Evolutionary conservation across 2,329 filamentous ascomycete species (phyloP).

Genomic region (Trichoderma citrinoviride): DNA sequence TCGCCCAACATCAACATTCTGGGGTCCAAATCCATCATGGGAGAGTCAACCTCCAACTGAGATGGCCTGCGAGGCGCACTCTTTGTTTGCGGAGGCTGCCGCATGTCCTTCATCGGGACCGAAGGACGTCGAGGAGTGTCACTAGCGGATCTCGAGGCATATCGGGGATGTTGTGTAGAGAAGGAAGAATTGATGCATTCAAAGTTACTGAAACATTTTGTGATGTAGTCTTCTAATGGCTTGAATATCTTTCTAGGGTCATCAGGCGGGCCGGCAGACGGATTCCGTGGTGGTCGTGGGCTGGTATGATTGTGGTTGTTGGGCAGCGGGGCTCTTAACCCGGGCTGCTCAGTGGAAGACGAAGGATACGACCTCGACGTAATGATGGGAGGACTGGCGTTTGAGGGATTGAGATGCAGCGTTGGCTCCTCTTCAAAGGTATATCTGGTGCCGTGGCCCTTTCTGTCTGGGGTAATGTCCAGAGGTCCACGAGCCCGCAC

Average conservation of each 20-base stretch:
- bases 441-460: constrained; percentile 25
- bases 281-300: constrained; percentile 23
- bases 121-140: constrained; percentile 33
- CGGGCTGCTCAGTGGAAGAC: constrained; percentile 43
- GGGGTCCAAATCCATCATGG: constrained; percentile 60
- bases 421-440: constrained; percentile 41
- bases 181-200: constrained; percentile 78
- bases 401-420: constrained; percentile 35
- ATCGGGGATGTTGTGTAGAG: constrained; percentile 45
- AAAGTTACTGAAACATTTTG: constrained; percentile 58
- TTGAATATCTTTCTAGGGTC: constrained; percentile 66
- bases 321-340: constrained; percentile 24
- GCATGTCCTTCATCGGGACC: constrained; percentile 23
- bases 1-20: constrained; percentile 73
- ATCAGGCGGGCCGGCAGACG: constrained; percentile 24
- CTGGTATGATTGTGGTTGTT: constrained; percentile 24
- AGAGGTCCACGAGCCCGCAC: constrained; percentile 1
- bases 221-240: constrained; percentile 73
- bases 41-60: constrained; percentile 27
- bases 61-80: constrained; percentile 25
- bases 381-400: constrained; percentile 24
- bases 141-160: constrained; percentile 25
- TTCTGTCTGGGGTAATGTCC: not conserved
- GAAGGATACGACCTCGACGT: constrained; percentile 44
- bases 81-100: constrained; percentile 31